Base-by-base conservation (phyloP, 306 rosid species). In the Trifolium subterraneum region DNA sequence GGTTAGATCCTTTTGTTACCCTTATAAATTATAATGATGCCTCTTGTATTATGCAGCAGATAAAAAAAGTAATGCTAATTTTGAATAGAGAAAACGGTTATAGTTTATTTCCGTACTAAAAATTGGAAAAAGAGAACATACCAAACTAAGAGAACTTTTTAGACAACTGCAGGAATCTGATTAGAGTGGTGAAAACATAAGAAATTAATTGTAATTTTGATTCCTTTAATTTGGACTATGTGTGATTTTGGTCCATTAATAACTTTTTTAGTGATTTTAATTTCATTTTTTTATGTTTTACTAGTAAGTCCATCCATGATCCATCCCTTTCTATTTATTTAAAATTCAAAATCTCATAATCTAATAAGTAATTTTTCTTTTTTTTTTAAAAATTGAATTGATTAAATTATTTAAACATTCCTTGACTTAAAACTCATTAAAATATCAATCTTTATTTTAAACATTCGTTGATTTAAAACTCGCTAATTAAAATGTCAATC, bases 71-170 rank as follows among this genome's bases (percentile, higher is more conserved):
- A 36, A 41, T 59, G 6, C 44, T 71, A 25, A 56, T 42, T 41
- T 33, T 70, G 47, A 70, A 22, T 63, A 58, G 72, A 64, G 20
- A 51, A 80, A 25, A 48, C 10, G 19, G 64, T 71, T 81, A 35
- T 73, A 38, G 23, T 22, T 55, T 55, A 11, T 22, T 55, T 79
- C 61, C 14, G 2, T 54, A 64, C 16, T 20, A 27, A 68, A 76
- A 27, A 44, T 27, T 23, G 38, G 22, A 55, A 36, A 69, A 68
- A 13, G 48, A 44, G 61, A 69, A 69, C 33, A 44, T 22, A 45
- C 10, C 47, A 68, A 56, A 45, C 20, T 68, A 11, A 59, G 7
- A 23, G 51, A 50, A 45, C 19, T 13, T 31, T 67, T 59, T 27
- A 38, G 62, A 60, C 22, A 62, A 63, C 60, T 59, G 79, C 31